Conservation (phyloP, 2,329 filamentous ascomycete species). For the Trichoderma koningiopsis region DNA sequence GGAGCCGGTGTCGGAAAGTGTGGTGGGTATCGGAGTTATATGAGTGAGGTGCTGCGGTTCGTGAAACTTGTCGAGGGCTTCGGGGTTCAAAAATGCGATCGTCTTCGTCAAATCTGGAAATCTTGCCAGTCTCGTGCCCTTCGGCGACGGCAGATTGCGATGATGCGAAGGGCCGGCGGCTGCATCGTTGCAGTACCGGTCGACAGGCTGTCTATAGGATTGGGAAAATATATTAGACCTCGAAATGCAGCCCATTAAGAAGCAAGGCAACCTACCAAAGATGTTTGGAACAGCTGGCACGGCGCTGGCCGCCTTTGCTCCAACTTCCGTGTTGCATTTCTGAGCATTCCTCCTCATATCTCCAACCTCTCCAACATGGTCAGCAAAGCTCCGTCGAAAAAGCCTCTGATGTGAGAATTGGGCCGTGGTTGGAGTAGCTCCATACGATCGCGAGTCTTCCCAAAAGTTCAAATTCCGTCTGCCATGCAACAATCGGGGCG, state of each 20-base stretch:
- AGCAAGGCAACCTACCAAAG: constrained; percentile 30
- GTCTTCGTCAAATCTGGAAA: constrained; percentile 9
- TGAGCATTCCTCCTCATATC: constrained; percentile 44
- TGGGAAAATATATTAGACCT: not conserved
- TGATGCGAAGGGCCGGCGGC: not conserved
- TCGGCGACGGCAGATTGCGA: constrained; percentile 21
- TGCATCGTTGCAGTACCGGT: not conserved
- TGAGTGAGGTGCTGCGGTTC: not conserved
- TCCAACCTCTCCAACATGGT: constrained; percentile 35
- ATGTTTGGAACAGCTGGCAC: constrained; percentile 30
- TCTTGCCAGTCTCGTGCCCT: not conserved
- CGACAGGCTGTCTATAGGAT: constrained; percentile 18
- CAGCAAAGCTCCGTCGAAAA: constrained; percentile 18
- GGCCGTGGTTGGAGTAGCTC: not conserved
- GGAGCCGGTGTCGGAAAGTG: not conserved
- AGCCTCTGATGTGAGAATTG: constrained; percentile 8
- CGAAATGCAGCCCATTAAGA: not conserved
- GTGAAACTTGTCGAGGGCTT: not conserved
- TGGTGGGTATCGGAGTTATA: not conserved
- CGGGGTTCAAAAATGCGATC: not conserved
- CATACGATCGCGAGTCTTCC: not conserved
- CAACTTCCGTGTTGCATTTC: constrained; percentile 39
- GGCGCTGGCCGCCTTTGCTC: constrained; percentile 34
- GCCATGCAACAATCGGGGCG: constrained; percentile 34
- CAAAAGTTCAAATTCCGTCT: constrained; percentile 23